Conservation (phyloP, 2,329 filamentous ascomycete genomes). For the Sclerotinia sclerotiorum region DNA sequence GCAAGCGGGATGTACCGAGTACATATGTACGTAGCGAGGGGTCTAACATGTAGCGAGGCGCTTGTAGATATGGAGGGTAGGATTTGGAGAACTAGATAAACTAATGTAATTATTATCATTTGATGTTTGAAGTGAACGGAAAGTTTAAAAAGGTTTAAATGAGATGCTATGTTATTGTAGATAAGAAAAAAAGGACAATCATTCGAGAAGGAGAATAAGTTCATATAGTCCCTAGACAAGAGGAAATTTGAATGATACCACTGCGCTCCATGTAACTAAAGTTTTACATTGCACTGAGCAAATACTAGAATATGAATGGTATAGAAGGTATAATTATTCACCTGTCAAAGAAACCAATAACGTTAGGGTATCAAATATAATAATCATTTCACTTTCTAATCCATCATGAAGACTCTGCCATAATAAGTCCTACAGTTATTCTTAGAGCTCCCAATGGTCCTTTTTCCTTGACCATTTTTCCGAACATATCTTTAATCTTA, state of each 20-base stretch:
- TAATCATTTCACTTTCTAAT: background rate
- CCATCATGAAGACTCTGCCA: constrained; percentile 24
- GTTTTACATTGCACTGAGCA: background rate
- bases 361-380: constrained; percentile 3
- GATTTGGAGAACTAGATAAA: too few species aligned
- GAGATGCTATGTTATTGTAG: too few species aligned
- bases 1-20: background rate
- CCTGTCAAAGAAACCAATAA: background rate
- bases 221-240: too few species aligned
- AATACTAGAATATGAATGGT: background rate
- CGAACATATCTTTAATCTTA: constrained; percentile 60
- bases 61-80: background rate
- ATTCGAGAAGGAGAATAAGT: too few species aligned
- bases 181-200: too few species aligned
- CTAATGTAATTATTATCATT: background rate
- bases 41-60: background rate
- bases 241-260: too few species aligned
- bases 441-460: constrained; percentile 59
- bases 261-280: background rate
- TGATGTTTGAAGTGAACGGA: too few species aligned
- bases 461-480: constrained; percentile 55
- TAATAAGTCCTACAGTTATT: constrained; percentile 59
- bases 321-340: background rate
- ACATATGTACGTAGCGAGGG: background rate
- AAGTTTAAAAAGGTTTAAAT: too few species aligned